phyloP scores from a whole-genome alignment of 495 filamentous ascomycete genomes.

The Penicillium silybi region DNA sequence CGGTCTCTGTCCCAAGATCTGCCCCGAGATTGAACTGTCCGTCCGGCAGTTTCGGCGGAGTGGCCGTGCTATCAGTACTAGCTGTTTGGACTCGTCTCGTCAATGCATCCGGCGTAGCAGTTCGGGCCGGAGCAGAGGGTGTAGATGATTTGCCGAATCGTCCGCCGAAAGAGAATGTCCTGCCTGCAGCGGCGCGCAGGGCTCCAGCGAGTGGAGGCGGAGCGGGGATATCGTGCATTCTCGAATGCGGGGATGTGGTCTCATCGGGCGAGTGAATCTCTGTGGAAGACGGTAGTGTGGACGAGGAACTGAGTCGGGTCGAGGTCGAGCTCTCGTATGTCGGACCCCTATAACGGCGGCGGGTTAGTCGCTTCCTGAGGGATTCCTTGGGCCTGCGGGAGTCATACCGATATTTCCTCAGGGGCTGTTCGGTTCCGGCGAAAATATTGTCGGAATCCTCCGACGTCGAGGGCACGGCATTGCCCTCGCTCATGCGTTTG shows the following conservation, averaged over 20 bases:
- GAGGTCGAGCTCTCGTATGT: conserved; percentile 60
- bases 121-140: conserved; percentile 38
- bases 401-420: conserved; percentile 41
- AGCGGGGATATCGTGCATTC: conserved; percentile 52
- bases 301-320: conserved; percentile 66
- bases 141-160: conserved; percentile 40
- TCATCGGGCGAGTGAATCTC: conserved; percentile 58
- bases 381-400: conserved; percentile 16
- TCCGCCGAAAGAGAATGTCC: conserved; percentile 69
- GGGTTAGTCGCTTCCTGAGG: conserved; percentile 31
- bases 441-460: conserved; percentile 52
- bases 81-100: conserved; percentile 51
- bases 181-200: conserved; percentile 63
- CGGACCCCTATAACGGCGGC: conserved; percentile 56
- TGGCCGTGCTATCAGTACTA: conserved; percentile 61
- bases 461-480: conserved; percentile 41
- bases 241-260: conserved; percentile 45
- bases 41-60: conserved; percentile 63
- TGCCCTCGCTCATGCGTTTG: conserved; percentile 35
- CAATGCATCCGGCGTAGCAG: conserved; percentile 36
- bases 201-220: conserved; percentile 50
- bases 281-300: conserved; percentile 68
- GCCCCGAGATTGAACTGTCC: conserved; percentile 39
- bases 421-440: conserved; percentile 31
- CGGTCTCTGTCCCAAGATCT: conserved; percentile 41